These are phyloP conservation scores for Penicillium daleae DNA, from an alignment of 495 filamentous ascomycete species.

Conservation along the genomic window DNA sequence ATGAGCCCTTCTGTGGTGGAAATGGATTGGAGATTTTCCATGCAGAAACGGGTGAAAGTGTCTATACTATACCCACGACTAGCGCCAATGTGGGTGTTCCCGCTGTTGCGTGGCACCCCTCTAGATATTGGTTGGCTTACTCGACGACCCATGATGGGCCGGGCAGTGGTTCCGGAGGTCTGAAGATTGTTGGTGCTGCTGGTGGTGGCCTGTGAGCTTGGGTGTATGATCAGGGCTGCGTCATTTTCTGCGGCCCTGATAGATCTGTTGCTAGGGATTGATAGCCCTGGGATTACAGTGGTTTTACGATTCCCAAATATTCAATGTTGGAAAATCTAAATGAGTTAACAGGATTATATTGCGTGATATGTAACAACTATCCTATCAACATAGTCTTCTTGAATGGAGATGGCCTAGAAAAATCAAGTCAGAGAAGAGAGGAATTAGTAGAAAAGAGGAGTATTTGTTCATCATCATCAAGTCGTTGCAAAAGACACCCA, in stretches of 20 bases:
- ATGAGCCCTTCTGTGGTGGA: conserved; percentile 60
- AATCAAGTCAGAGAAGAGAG: conserved; percentile 12
- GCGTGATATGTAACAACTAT: conserved; percentile 3
- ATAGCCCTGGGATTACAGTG: neutral
- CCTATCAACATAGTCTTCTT: conserved; percentile 9
- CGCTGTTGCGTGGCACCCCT: conserved; percentile 88
- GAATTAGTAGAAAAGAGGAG: conserved; percentile 10
- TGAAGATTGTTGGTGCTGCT: conserved; percentile 79
- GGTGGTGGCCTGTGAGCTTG: conserved; percentile 38
- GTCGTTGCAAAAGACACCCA: conserved; percentile 12
- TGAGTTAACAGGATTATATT: neutral
- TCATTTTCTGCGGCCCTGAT: neutral
- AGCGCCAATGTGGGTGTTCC: conserved; percentile 54
- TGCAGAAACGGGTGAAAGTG: conserved; percentile 83
- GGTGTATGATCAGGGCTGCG: neutral
- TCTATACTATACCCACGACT: conserved; percentile 75
- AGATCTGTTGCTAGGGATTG: neutral
- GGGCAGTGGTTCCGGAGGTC: conserved; percentile 66
- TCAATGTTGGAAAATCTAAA: neutral
- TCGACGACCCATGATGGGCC: conserved; percentile 77
- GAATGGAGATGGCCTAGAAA: neutral
- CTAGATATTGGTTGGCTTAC: conserved; percentile 86
- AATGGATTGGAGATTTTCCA: conserved; percentile 75
- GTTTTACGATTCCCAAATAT: conserved; percentile 7
- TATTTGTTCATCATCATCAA: conserved; percentile 21